Base-by-base conservation (phyloP, 768 basidiomycete genomes). In the Rhizopogon vulgaris region DNA sequence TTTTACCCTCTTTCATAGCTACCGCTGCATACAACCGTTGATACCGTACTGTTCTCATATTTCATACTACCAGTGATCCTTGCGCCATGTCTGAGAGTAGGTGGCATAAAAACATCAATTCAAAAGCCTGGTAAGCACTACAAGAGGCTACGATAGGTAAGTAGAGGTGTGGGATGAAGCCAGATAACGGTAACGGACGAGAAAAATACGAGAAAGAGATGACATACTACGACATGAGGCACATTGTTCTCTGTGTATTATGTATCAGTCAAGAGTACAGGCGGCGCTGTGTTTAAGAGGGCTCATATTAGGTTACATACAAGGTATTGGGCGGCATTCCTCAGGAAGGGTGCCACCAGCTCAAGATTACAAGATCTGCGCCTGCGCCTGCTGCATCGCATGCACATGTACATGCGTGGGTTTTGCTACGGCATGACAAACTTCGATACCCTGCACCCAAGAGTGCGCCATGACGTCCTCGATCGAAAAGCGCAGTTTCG, bases 401-500 rank as follows among this genome's bases (percentile, higher is more conserved):
- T 77, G 73, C 18, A 79, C 79, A 69, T 92, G 90, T 41, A 88
- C 76, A 69, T 92, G 90, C 32, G 72, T 76, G 54, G 90, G 83
- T 54, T 78, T 73, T 53, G 72, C 61, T 39, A 77, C 79, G 49
- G 78, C 73, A 68, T 86, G 79, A 67, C 93, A 96, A 12, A 94
- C 82, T 71, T 94, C 87, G 57, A 96, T 88, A 28, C 75, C 66
- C 69, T 79, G 70, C 49, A 95, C 71, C 94, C 94, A 97, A 53
- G 82, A 59, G 59, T 94, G 82, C 57, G 73, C 74, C 54, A 94
- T 72, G 50, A 87, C 80, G 50, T 92, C 88, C 59, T 97, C 94
- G 58, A 95, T 88, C 43, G 80, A 71, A 51, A 74, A 74, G 25
- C 95, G 75, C 41, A 74, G 67, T 67, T 86, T 86, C 22, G 94